A percentile compares a stretch with the other conserved stretches of the same genome.
Evolutionary conservation across 1,284 basidiomycete genomes (phyloP).

Genomic region (Melampsora abietis-canadensis): DNA sequence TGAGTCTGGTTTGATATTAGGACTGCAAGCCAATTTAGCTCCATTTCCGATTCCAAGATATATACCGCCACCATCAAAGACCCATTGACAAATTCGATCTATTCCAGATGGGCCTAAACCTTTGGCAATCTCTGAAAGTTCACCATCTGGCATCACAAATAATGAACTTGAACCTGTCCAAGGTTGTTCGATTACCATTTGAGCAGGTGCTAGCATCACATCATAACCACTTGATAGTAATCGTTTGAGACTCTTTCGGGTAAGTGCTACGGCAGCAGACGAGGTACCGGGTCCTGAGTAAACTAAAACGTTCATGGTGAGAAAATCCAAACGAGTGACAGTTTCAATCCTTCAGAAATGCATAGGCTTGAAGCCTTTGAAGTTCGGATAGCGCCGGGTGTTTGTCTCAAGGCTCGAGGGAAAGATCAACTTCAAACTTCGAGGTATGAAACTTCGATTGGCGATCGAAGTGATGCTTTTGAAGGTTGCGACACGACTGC

Average conservation of each 20-base stretch:
- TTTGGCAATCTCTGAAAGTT: not conserved
- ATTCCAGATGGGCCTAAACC: not conserved
- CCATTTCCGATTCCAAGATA: slow-evolving; percentile 33
- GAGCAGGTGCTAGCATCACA: slow-evolving; percentile 27
- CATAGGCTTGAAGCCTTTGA: too few species aligned
- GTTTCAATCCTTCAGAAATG: not conserved
- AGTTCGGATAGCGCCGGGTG: too few species aligned
- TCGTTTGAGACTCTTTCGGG: slow-evolving; percentile 5
- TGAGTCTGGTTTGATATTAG: not conserved
- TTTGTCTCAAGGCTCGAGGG: too few species aligned
- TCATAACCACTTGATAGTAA: slow-evolving; percentile 29
- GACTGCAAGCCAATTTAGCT: slow-evolving; percentile 6
- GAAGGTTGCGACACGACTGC: too few species aligned
- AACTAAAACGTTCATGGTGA: slow-evolving; percentile 32
- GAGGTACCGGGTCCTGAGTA: slow-evolving; percentile 26
- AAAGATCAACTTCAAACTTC: too few species aligned
- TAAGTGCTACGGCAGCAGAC: not conserved
- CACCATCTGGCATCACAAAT: slow-evolving; percentile 28
- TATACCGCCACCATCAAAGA: slow-evolving; percentile 24
- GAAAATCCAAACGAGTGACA: not conserved
- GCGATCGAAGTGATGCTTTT: too few species aligned
- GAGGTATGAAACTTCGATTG: too few species aligned
- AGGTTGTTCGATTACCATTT: slow-evolving; percentile 32
- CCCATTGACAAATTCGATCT: slow-evolving; percentile 28
- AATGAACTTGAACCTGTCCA: slow-evolving; percentile 27